Evolutionary conservation across 441 rosid species (phyloP), one percentile per base, ranked within the genome.

Genomic region (Aquilaria agallochum): DNA sequence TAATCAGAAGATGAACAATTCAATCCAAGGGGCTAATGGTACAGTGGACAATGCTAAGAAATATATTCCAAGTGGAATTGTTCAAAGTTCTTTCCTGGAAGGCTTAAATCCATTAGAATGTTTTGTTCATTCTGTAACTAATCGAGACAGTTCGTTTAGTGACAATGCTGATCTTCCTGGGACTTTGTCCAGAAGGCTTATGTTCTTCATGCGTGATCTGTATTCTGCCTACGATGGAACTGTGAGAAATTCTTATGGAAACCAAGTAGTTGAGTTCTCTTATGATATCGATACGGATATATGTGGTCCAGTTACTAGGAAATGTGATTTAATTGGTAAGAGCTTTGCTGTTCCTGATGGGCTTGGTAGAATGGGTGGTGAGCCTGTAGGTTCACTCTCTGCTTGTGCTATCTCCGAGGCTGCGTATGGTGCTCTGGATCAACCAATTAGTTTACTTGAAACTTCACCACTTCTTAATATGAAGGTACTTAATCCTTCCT

Each of bases 161-260:
- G 99, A 87, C 62, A 90, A 95, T 74, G 99, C 97, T 59, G 96
- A 95, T 80, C 92, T 95, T 47, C 99, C 99, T 0, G 99, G 98
- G 67, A 80, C 98, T 2, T 78, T 95, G 66, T 84, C 80, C 46
- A 77, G 99, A 40, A 87, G 83, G 73, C 77, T 95, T n/a, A 83
- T 90, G 94, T 95, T 88, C 69, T 90, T 96, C 76, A 75, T 96
- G 96, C 83, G 98, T 3, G 99, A 96, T 66, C 62, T 90, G 55
- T 83, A 74, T 56, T 63, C 66, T 53, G 81, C 96, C 30, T 96
- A 93, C 51, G 99, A 96, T 57, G 96, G 98, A 63, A 90, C 99
- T 9, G 97, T 93, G 62, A 82, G 98, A 70, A 83, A 80, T 72
- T 73, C 95, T 2, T 87, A 87, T 51, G 99, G 98, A 40, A 85